A percentile compares a stretch with the other conserved stretches of the same genome.
phyloP scores from a whole-genome alignment of 2,329 filamentous ascomycete species.

The Diatrype stigma region DNA sequence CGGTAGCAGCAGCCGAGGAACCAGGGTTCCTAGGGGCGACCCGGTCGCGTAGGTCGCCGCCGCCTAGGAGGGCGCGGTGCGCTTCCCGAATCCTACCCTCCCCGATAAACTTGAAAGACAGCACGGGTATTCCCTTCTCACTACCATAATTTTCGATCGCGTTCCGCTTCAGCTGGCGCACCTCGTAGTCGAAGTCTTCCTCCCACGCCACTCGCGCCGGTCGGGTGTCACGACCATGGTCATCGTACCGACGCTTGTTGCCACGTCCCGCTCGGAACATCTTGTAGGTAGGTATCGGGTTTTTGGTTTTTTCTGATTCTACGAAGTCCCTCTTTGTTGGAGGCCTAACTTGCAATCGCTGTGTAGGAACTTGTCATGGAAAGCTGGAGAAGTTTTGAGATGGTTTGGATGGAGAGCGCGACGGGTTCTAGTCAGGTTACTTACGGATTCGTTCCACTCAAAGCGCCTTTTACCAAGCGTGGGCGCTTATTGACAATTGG shows the following conservation, averaged over 20 bases:
- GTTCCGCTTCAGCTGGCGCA: background rate
- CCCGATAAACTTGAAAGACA: background rate
- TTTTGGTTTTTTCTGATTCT: too few species aligned
- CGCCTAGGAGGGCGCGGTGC: background rate
- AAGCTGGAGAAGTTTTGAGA: too few species aligned
- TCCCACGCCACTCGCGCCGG: background rate
- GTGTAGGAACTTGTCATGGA: background rate
- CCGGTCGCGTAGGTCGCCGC: background rate
- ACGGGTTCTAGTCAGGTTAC: too few species aligned
- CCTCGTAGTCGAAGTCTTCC: background rate
- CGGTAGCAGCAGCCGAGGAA: background rate
- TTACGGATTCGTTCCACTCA: too few species aligned
- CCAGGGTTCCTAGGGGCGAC: background rate
- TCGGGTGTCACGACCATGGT: background rate
- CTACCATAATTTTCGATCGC: background rate
- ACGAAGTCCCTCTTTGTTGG: background rate
- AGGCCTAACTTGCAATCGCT: background rate
- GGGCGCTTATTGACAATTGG: too few species aligned
- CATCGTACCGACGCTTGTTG: background rate
- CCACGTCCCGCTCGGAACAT: background rate
- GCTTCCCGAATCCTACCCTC: background rate
- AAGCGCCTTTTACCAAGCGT: too few species aligned
- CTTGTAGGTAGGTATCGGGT: background rate
- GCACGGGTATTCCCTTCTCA: background rate
- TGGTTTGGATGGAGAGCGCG: too few species aligned